Evolutionary conservation across 306 rosid species (phyloP).

Genomic region (Hylodesmum podocarpum): DNA sequence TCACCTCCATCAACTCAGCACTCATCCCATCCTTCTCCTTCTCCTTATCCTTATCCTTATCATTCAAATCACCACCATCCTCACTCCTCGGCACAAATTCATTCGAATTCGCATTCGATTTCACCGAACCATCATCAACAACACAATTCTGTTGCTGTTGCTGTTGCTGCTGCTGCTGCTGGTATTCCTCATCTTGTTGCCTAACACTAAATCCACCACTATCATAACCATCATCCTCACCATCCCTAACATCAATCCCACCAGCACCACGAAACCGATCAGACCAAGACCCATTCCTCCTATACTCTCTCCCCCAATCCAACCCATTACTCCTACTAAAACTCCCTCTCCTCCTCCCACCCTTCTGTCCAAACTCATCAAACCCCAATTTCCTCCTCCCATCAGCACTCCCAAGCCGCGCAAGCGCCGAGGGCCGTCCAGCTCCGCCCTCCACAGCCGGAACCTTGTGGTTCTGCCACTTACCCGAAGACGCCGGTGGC

Average conservation of each 20-base stretch:
- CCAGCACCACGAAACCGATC: slow-evolving; percentile 54
- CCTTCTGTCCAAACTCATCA: slow-evolving; percentile 61
- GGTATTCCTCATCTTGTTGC: slow-evolving; percentile 41
- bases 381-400: slow-evolving; percentile 56
- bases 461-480: slow-evolving; percentile 41
- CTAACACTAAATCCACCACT: slow-evolving; percentile 44
- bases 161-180: slow-evolving; percentile 23
- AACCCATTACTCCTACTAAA: slow-evolving; percentile 52
- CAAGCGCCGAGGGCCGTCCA: slow-evolving; percentile 62
- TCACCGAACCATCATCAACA: slow-evolving; percentile 37
- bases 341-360: slow-evolving; percentile 59
- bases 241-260: slow-evolving; percentile 45
- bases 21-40: slow-evolving; percentile 34
- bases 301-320: slow-evolving; percentile 68
- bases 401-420: slow-evolving; percentile 56
- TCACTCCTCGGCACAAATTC: slow-evolving; percentile 42
- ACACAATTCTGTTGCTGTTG: neutral
- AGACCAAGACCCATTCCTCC: slow-evolving; percentile 63
- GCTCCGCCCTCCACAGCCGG: slow-evolving; percentile 54
- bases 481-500: too few species aligned
- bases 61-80: slow-evolving; percentile 45
- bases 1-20: slow-evolving; percentile 42
- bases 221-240: slow-evolving; percentile 47
- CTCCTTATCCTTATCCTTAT: neutral
- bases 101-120: slow-evolving; percentile 21